Evolutionary conservation across 768 basidiomycete genomes (phyloP).

Genomic region (Tulasnella sp.): DNA sequence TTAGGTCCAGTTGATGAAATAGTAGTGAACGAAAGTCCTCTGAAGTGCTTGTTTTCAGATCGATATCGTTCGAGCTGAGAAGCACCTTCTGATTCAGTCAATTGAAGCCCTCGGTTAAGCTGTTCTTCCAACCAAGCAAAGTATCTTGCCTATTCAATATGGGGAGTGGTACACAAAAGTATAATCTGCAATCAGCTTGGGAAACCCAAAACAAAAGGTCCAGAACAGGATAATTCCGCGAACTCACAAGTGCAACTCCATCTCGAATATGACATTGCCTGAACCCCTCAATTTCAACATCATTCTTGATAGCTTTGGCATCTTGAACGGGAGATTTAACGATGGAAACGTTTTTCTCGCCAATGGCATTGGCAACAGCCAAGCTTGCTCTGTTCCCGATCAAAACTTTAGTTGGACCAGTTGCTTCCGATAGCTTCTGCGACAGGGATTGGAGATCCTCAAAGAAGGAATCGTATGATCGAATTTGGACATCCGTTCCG

Average conservation of each 20-base stretch:
- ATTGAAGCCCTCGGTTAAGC: conserved; percentile 41
- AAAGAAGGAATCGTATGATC: conserved; percentile 58
- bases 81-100: conserved; percentile 74
- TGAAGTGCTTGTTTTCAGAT: conserved; percentile 69
- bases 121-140: conserved; percentile 92
- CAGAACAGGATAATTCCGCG: not conserved
- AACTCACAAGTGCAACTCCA: conserved; percentile 54
- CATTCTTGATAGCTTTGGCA: conserved; percentile 70
- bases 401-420: conserved; percentile 44
- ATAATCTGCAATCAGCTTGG: no score
- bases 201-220: no score
- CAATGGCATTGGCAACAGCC: conserved; percentile 70
- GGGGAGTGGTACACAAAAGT: no score
- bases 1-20: conserved; percentile 91
- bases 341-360: conserved; percentile 43
- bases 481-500: conserved; percentile 53
- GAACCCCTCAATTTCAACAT: conserved; percentile 77
- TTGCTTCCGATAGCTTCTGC: not conserved
- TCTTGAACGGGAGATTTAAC: conserved; percentile 63
- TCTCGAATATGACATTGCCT: conserved; percentile 79
- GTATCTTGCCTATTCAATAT: conserved; percentile 42
- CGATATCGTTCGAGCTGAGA: conserved; percentile 66
- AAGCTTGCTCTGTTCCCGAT: conserved; percentile 67
- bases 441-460: conserved; percentile 42
- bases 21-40: conserved; percentile 79